Conservation (phyloP, 2,329 filamentous ascomycete species). For the Pseudogymnoascus sp. region DNA sequence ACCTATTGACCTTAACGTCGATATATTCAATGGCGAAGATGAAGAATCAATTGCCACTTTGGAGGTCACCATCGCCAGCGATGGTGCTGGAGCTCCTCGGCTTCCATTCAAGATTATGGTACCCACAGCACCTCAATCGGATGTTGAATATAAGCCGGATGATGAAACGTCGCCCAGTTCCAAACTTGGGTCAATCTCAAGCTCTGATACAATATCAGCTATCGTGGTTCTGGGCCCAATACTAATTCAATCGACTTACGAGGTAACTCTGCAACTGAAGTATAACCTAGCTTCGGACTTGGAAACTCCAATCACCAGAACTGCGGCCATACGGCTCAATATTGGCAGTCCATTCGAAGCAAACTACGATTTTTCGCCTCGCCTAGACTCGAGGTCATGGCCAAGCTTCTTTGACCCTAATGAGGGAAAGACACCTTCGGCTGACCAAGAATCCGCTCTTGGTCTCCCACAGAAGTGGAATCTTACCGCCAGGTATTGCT, state of each 20-base stretch:
- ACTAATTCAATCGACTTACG: constrained; percentile 47
- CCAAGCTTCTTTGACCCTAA: constrained; percentile 73
- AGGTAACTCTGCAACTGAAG: constrained; percentile 61
- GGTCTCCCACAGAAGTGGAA: constrained; percentile 78
- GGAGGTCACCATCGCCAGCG: constrained; percentile 58
- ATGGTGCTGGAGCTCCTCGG: constrained; percentile 34
- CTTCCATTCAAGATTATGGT: constrained; percentile 32
- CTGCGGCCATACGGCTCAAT: constrained; percentile 57
- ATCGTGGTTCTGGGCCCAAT: constrained; percentile 44
- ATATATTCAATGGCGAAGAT: constrained; percentile 75
- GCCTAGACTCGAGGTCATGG: constrained; percentile 71
- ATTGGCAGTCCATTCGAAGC: constrained; percentile 83
- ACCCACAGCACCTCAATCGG: neutral
- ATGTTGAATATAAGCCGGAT: neutral
- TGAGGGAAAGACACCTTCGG: constrained; percentile 5
- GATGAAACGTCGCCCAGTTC: constrained; percentile 13
- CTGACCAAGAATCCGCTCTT: constrained; percentile 28
- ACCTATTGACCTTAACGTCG: constrained; percentile 56
- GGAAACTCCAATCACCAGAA: constrained; percentile 73
- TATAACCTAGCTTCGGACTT: constrained; percentile 76
- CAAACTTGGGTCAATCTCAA: constrained; percentile 34
- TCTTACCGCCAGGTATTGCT: constrained; percentile 63
- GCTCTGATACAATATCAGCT: constrained; percentile 35
- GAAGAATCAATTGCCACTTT: constrained; percentile 65
- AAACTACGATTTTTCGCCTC: constrained; percentile 78